Base-by-base conservation (phyloP, 192 early-diverging fungal species). In the Diversispora eburnea region DNA sequence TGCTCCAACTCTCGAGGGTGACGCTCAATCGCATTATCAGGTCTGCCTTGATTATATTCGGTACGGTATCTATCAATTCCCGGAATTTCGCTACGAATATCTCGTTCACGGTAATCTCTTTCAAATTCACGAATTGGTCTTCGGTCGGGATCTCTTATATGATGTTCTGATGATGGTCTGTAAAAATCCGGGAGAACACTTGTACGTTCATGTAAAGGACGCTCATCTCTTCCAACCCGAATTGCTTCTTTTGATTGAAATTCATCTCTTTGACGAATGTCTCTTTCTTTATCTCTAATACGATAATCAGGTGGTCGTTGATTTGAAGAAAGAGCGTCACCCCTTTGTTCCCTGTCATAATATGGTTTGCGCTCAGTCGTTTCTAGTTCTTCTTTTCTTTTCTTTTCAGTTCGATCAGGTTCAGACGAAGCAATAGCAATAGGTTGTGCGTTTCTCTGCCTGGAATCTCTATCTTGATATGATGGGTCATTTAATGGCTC, bases 71-170 rank as follows among this genome's bases (percentile, higher is more conserved):
- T 69, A 57, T 69, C 67, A 45, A 17, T 9, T 3, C 22, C 54
- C 8, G 43, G 3, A n/a, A 41, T 25, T 41, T 64, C 62, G n/a
- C 9, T 41, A 4, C 62, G 4, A 4, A 43, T 15, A 43, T 64
- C 62, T 5, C 62, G 62, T 43, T 64, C 62, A 13, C 62, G 62
- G 13, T 39, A 56, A 17, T 70, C 67, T 55, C 67, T 51, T 22
- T 69, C 67, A 43, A 55, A 70, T 5, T 70, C 67, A 7, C 67
- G 51, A 8, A 70, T 57, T 56, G 67, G 20, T 41, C 67, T 19
- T 8, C 67, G 51, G 17, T 70, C 67, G 43, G 52, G 33, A 39
- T 70, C 67, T 70, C 52, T 70, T 22, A 33, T 12, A 57, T 54
- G 66, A 68, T 42, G 52, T 3, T 70, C 67, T 8, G 67, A 42